Percentiles rank a stretch among this genome's conserved stretches.
These are phyloP conservation scores for Mallotus japonicus DNA, from an alignment of 441 rosid genomes.

Conservation along the genomic window DNA sequence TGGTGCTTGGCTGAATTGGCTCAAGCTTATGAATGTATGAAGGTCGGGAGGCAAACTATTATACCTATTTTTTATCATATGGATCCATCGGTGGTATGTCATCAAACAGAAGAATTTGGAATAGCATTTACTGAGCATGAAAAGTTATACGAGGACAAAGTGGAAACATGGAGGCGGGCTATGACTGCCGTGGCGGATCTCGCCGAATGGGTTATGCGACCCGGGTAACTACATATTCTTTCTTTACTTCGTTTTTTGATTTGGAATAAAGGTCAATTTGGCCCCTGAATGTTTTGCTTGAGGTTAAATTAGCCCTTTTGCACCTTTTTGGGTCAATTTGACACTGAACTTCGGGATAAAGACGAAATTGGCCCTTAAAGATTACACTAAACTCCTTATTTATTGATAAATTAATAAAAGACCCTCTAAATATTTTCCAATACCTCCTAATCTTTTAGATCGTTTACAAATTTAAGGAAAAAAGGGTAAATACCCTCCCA, in stretches of 20 bases:
- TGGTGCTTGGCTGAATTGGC: constrained; percentile 31
- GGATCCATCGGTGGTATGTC: constrained; percentile 27
- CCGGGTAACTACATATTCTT: neutral
- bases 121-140: constrained; percentile 1
- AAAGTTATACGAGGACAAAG: neutral
- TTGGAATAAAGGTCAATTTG: neutral
- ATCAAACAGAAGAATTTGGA: constrained; percentile 25
- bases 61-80: constrained; percentile 39
- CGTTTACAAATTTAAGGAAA: no score
- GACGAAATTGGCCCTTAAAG: no score
- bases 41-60: constrained; percentile 14
- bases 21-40: constrained; percentile 23
- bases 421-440: no score
- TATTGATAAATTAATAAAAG: no score
- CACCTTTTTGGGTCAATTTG: no score
- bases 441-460: no score
- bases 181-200: constrained; percentile 25
- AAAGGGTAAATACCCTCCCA: no score
- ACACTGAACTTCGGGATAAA: no score
- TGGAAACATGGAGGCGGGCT: constrained; percentile 33
- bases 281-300: neutral
- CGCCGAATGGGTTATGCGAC: constrained; percentile 30
- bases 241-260: neutral
- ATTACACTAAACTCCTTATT: no score
- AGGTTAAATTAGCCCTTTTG: no score